Base-by-base conservation (phyloP, 1,284 basidiomycete species). In the Cutaneotrichosporon sp. region DNA sequence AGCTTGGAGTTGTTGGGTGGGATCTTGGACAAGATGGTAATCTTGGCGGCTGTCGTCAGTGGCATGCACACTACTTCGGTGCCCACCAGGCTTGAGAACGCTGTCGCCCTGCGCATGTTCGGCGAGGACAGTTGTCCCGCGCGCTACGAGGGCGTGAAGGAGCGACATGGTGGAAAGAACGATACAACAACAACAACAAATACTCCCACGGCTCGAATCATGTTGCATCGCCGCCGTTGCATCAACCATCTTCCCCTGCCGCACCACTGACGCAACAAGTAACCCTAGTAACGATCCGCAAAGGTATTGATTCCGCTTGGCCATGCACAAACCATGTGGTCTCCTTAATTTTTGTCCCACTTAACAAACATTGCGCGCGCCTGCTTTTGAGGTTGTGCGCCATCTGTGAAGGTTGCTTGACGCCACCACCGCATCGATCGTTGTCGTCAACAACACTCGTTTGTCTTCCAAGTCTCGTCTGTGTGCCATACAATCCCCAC, bases 11-110 rank as follows among this genome's bases (percentile, higher is more conserved):
- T 56, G 51, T 56, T 56, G 22, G 57, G 51, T 20, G 54, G 54
- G 42, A 59, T 97, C 79, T 94, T 94, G 39, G 86, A 87, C 14
- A 98, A 79, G 63, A 97, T 96, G 0, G 88, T 90, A 65, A 91
- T 86, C 8, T 88, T 89, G 15, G 94, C 93, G 83, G 66, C 68
- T 68, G 51, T 48, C 30, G 21, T 50, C 37, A 48, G 50, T 41
- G 33, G n/a, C 2, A 5, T 3, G 4, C 4, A 22, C 9, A 23
- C 2, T 2, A 35, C 7, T 5, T 5, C 26, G 8, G n/a, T 47
- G 61, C 75, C 46, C 58, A 84, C 90, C 90, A 79, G 88, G 85
- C 51, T 88, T 88, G 79, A 92, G 90, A 70, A 90, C 84, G 48
- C 85, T 82, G 60, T 84, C 80, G 42, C 86, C 87, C 7, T 81